These are phyloP conservation scores for Podospora pseudocomata DNA, from an alignment of 495 filamentous ascomycete species.

Conservation along the genomic window DNA sequence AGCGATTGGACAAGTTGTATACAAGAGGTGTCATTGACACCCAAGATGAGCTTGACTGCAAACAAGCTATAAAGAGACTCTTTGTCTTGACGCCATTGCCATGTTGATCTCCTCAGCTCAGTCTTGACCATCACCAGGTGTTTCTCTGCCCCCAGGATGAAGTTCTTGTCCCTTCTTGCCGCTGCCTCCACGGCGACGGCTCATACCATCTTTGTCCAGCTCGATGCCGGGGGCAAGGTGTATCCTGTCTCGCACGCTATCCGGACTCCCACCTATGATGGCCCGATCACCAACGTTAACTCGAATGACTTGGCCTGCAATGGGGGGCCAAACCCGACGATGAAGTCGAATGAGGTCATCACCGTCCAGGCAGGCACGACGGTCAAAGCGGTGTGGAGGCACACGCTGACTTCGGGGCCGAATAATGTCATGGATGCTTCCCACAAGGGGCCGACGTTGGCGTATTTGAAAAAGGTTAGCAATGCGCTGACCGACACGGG, in stretches of 20 bases:
- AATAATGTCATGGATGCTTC: constrained; percentile 48
- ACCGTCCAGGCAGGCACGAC: constrained; percentile 48
- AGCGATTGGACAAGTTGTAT: constrained; percentile 2
- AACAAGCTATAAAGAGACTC: neutral
- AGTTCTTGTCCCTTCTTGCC: constrained; percentile 27
- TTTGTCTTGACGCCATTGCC: neutral
- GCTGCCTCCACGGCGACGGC: constrained; percentile 40
- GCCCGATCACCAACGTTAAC: constrained; percentile 52
- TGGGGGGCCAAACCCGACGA: constrained; percentile 53
- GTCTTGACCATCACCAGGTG: neutral
- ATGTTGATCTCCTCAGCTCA: neutral
- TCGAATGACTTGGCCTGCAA: constrained; percentile 53
- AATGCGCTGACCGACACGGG: constrained; percentile 44
- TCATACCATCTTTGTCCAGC: constrained; percentile 56
- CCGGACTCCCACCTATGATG: constrained; percentile 41
- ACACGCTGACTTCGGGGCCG: constrained; percentile 45
- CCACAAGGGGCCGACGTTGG: constrained; percentile 49
- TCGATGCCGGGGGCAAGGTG: constrained; percentile 38
- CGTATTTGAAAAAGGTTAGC: constrained; percentile 51
- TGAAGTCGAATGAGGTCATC: constrained; percentile 42
- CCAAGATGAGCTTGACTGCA: neutral
- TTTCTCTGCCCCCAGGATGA: constrained; percentile 21
- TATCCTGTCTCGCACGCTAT: constrained; percentile 37
- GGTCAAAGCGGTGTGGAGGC: constrained; percentile 48
- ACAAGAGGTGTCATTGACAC: neutral